phyloP scores from a whole-genome alignment of 2,329 filamentous ascomycete species.

The Talaromyces sp. region DNA sequence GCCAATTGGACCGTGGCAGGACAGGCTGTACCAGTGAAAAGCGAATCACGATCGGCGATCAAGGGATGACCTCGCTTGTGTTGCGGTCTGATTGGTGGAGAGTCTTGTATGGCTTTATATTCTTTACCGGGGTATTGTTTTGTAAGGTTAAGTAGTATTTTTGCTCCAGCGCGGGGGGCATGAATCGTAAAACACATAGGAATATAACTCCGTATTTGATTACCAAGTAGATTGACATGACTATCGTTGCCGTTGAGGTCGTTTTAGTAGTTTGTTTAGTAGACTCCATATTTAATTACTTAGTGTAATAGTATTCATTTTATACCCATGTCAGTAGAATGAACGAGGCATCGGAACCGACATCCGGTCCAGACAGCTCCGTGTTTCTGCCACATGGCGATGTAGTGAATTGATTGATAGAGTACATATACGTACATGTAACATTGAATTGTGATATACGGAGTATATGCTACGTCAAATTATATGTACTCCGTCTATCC shows the following conservation, averaged over 20 bases:
- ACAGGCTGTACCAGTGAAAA: neutral
- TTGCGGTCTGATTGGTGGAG: neutral
- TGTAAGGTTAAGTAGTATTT: neutral
- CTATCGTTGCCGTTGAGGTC: neutral
- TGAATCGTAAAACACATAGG: neutral
- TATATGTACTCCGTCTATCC: neutral
- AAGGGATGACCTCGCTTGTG: neutral
- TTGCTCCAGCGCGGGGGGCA: neutral
- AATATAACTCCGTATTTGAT: too few relatives aligned
- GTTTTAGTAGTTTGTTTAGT: neutral
- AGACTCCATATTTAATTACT: neutral
- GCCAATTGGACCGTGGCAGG: neutral
- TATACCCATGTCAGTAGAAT: neutral
- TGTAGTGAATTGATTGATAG: neutral
- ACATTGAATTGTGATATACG: neutral
- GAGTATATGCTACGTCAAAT: neutral
- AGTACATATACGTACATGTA: neutral
- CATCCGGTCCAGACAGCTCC: neutral
- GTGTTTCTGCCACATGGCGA: neutral
- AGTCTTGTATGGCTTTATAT: too few relatives aligned
- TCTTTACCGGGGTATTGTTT: neutral
- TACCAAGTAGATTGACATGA: neutral
- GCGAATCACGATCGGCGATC: neutral
- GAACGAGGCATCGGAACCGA: neutral
- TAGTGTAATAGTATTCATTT: neutral